Conservation (phyloP, 1,284 basidiomycete species). For the Ceratobasidium sp. region DNA sequence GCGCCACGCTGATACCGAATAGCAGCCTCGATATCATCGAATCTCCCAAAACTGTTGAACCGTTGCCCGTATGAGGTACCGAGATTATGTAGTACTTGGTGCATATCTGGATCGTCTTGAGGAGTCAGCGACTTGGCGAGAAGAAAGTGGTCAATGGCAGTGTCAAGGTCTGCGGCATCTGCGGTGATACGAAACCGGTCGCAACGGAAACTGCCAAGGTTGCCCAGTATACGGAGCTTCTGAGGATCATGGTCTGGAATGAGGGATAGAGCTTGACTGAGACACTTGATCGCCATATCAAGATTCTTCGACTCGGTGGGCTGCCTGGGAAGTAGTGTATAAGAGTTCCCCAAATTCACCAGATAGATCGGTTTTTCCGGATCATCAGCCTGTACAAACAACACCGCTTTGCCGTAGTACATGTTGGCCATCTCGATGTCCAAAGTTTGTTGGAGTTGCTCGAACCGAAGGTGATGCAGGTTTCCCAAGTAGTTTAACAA, state of each 20-base stretch:
- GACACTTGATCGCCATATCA: neutral
- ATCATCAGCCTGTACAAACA: neutral
- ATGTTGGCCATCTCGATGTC: neutral
- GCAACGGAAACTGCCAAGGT: neutral
- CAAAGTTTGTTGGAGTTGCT: too few relatives aligned
- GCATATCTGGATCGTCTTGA: neutral
- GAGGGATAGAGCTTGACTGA: neutral
- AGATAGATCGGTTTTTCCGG: neutral
- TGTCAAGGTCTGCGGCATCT: neutral
- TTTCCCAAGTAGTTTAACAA: too few relatives aligned
- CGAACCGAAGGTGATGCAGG: too few relatives aligned
- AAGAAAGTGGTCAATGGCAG: neutral
- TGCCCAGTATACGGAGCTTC: neutral
- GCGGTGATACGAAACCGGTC: neutral
- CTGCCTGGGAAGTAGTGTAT: neutral
- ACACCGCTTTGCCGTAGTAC: neutral
- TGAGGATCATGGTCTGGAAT: neutral
- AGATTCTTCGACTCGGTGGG: neutral
- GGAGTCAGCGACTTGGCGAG: slow-evolving; percentile 4
- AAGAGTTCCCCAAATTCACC: neutral
- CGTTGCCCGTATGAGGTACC: neutral
- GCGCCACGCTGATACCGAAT: neutral
- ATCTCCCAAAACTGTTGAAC: neutral
- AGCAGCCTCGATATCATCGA: neutral
- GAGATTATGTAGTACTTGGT: neutral